Evolutionary conservation across 495 filamentous ascomycete species (phyloP), one percentile per base, ranked within the genome.

Genomic region (Tetracladium marchalianum): DNA sequence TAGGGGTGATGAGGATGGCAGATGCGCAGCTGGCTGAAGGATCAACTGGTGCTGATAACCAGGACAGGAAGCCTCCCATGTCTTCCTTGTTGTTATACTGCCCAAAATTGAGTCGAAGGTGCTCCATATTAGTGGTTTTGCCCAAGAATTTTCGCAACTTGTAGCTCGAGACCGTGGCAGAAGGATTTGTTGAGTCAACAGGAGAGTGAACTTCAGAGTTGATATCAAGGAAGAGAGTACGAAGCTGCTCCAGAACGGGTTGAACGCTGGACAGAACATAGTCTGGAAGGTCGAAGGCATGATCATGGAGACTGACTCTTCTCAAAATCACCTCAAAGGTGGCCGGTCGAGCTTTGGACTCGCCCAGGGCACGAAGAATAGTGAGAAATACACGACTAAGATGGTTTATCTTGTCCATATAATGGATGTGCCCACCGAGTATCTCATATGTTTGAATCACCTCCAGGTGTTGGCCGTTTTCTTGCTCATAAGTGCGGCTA

Each of bases 261-360:
- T 39, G 13, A 15, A 68, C 35, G 4, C 41, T 31, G 4, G 56
- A 24, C 35, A 61, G 48, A 0, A 66, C 37, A 15, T 51, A 57
- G 15, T 46, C 43, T 10, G 65, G 66, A 39, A 73, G 53, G 33
- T 52, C 52, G 42, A 71, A 66, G 36, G 63, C 55, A 0, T 31
- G 7, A 19, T 69, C 57, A 2, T 22, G 24, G 8, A 67, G 41
- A 1, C 39, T 15, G 5, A 8, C 16, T 10, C 43, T 12, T 19
- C 67, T 54, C 10, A 67, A 31, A 16, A 69, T 57, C 0, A 68
- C 55, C 53, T 76, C 65, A 11, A 77, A 44, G 35, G 49, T 51
- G 19, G 46, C 46, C 0, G 60, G 63, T 12, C 44, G 55, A 0
- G 59, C 49, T 2, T 52, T 36, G 4, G 70, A 54, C 19, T 52